These are phyloP conservation scores for Funneliformis geosporum DNA, from an alignment of 192 early-diverging fungal species.

Conservation along the genomic window DNA sequence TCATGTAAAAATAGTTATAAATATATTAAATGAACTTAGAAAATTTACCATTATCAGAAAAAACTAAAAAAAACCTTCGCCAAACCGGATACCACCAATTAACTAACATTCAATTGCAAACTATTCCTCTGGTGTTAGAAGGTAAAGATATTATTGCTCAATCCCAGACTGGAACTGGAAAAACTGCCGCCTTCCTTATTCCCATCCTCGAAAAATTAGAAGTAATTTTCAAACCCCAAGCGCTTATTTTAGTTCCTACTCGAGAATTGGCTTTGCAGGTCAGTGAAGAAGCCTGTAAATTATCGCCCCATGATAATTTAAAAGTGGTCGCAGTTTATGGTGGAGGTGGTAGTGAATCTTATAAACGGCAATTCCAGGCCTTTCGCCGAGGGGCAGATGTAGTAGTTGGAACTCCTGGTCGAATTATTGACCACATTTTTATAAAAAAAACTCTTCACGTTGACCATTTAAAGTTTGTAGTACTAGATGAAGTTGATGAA, in stretches of 20 bases:
- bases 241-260: conserved; percentile 32
- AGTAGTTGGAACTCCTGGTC: conserved; percentile 76
- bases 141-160: conserved; percentile 54
- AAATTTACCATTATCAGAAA: conserved; percentile 2
- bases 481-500: conserved; percentile 77
- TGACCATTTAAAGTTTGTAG: conserved; percentile 52
- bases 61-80: background rate
- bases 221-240: conserved; percentile 15
- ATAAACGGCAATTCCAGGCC: conserved; percentile 79
- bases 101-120: background rate
- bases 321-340: too few relatives aligned
- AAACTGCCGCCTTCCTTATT: conserved; percentile 49
- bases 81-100: background rate
- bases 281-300: conserved; percentile 29
- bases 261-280: conserved; percentile 35
- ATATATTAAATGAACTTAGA: too few relatives aligned
- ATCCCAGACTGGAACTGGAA: conserved; percentile 45
- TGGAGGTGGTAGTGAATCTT: conserved; percentile 74
- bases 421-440: conserved; percentile 73
- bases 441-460: conserved; percentile 69
- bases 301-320: conserved; percentile 58
- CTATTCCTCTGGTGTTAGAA: conserved; percentile 53
- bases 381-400: conserved; percentile 67
- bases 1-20: too few relatives aligned
- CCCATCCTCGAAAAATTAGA: conserved; percentile 34